Percentiles rank a stretch among this genome's conserved stretches.
Conservation (phyloP, 2,329 filamentous ascomycete species). For the Xylariomycetidae sp. region DNA sequence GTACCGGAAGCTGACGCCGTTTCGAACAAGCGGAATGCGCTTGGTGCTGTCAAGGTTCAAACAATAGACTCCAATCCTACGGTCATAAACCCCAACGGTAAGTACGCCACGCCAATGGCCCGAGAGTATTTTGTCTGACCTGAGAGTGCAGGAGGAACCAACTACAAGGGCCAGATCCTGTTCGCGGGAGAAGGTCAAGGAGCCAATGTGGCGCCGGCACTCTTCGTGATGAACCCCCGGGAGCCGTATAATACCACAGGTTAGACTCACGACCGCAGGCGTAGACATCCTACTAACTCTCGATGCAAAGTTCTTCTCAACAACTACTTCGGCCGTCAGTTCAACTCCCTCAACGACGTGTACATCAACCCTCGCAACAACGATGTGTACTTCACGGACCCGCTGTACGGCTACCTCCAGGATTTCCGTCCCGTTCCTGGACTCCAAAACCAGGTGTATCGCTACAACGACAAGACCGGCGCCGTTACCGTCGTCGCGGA, state of each 20-base stretch:
- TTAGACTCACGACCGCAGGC: conserved; percentile 10
- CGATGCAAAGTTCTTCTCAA: conserved; percentile 40
- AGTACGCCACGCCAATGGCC: neutral
- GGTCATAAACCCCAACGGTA: conserved; percentile 47
- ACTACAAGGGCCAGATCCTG: conserved; percentile 42
- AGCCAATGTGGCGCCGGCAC: conserved; percentile 29
- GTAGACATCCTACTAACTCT: conserved; percentile 3
- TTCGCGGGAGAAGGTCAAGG: conserved; percentile 47
- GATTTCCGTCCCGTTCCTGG: conserved; percentile 48
- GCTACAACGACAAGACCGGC: conserved; percentile 43
- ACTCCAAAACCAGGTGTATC: conserved; percentile 53
- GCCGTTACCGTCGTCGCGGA: conserved; percentile 51
- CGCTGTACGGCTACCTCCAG: conserved; percentile 51
- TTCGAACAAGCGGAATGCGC: conserved; percentile 30
- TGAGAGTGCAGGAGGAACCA: conserved; percentile 36
- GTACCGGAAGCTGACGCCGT: conserved; percentile 36
- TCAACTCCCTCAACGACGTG: conserved; percentile 56
- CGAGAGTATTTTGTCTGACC: neutral
- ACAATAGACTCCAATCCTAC: conserved; percentile 35
- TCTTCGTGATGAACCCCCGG: conserved; percentile 37
- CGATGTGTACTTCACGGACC: conserved; percentile 62
- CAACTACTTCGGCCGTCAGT: conserved; percentile 53
- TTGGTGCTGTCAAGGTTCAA: conserved; percentile 34
- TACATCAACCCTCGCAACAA: conserved; percentile 45
- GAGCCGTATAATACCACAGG: conserved; percentile 45